These are phyloP conservation scores for Rosa hybrid DNA, from an alignment of 331 rosid genomes.

Conservation along the genomic window DNA sequence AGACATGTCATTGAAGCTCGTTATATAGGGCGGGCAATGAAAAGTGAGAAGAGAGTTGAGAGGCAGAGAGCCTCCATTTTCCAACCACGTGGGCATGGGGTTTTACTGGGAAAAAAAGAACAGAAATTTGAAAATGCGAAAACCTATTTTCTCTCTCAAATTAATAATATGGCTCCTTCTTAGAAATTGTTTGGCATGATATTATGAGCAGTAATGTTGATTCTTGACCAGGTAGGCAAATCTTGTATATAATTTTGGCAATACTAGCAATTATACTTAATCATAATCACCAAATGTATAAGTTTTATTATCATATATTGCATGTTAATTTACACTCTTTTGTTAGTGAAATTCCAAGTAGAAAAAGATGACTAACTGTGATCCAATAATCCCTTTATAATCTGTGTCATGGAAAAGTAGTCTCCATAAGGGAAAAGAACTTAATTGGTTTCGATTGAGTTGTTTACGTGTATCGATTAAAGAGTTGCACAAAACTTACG, in stretches of 20 bases:
- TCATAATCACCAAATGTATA: neutral
- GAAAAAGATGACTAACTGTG: too few relatives aligned
- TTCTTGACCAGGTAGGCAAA: slow-evolving; percentile 12
- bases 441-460: too few relatives aligned
- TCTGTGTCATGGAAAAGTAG: too few relatives aligned
- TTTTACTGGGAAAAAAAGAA: slow-evolving; percentile 7
- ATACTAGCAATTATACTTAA: neutral
- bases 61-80: slow-evolving; percentile 9
- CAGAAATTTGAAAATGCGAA: neutral
- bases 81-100: slow-evolving; percentile 20
- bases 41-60: neutral
- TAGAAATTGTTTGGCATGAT: neutral
- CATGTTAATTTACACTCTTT: neutral
- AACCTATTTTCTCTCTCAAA: neutral
- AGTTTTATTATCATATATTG: neutral
- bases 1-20: neutral
- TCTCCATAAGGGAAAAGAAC: too few relatives aligned
- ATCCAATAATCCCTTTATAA: too few relatives aligned
- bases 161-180: neutral
- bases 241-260: neutral
- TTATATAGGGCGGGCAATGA: slow-evolving; percentile 2
- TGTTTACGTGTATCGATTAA: too few relatives aligned
- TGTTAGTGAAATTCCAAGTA: too few relatives aligned
- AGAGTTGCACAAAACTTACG: too few relatives aligned
- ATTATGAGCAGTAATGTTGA: neutral